Evolutionary conservation across 768 basidiomycete species (phyloP).

Genomic region (Sporobolomyces phaffii): DNA sequence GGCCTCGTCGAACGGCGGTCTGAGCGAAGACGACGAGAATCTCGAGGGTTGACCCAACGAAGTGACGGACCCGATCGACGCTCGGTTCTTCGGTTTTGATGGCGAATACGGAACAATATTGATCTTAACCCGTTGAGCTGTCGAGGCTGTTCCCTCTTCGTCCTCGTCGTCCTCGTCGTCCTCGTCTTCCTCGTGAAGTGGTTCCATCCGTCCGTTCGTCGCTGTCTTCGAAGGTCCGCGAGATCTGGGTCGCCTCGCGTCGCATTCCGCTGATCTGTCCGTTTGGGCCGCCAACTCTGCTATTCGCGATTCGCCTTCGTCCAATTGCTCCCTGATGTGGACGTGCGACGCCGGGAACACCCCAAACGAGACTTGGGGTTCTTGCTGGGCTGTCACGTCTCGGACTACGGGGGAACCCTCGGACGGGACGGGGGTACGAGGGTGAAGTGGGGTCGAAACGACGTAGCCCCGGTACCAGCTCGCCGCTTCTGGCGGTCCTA

Average conservation of each 20-base stretch:
- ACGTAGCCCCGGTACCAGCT: conserved; percentile 92
- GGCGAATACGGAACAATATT: conserved; percentile 4
- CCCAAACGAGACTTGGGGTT: conserved; percentile 41
- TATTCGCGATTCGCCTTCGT: conserved; percentile 36
- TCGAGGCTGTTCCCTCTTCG: neutral
- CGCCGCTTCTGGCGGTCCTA: conserved; percentile 53
- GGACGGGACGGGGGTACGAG: no score
- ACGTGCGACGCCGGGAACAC: conserved; percentile 43
- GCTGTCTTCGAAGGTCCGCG: conserved; percentile 6
- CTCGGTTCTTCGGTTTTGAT: conserved; percentile 15
- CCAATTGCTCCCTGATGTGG: conserved; percentile 40
- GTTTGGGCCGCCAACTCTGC: neutral
- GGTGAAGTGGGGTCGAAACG: conserved; percentile 28
- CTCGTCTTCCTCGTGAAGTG: conserved; percentile 42
- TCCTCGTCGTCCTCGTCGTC: conserved; percentile 24
- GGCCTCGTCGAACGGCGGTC: neutral
- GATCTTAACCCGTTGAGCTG: neutral
- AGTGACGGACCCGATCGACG: conserved; percentile 22
- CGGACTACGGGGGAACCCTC: no score
- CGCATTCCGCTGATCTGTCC: neutral
- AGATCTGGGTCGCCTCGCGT: neutral
- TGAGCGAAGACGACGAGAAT: neutral
- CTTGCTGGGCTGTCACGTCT: conserved; percentile 10
- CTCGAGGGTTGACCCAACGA: conserved; percentile 17
- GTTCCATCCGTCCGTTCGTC: conserved; percentile 30